phyloP scores from a whole-genome alignment of 2,329 filamentous ascomycete genomes.

The Colletotrichum eleusines region DNA sequence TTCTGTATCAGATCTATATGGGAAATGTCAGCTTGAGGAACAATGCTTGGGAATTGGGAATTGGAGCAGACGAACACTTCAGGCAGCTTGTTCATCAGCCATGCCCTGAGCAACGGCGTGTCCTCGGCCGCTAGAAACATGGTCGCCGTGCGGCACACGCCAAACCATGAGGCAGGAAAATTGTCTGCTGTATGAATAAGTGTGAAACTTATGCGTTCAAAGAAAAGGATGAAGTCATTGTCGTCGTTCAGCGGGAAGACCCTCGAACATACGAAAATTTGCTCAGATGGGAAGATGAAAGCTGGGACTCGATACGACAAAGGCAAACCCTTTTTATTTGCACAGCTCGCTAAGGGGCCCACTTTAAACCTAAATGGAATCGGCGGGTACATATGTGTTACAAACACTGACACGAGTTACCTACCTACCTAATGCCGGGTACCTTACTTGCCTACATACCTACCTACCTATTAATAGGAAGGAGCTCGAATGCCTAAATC shows the following conservation, averaged over 20 bases:
- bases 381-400: slow-evolving; percentile 4
- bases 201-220: slow-evolving; percentile 28
- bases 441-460: neutral
- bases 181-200: slow-evolving; percentile 32
- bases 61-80: slow-evolving; percentile 37
- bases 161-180: neutral
- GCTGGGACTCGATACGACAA: slow-evolving; percentile 3
- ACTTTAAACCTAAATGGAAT: slow-evolving; percentile 39
- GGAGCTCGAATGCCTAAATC: neutral
- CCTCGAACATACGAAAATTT: slow-evolving; percentile 34
- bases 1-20: slow-evolving; percentile 79
- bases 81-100: slow-evolving; percentile 72
- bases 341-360: slow-evolving; percentile 35
- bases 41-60: neutral
- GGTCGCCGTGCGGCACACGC: slow-evolving; percentile 42
- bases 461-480: neutral
- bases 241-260: slow-evolving; percentile 28
- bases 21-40: slow-evolving; percentile 14
- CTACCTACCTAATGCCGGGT: neutral
- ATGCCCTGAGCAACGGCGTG: slow-evolving; percentile 75
- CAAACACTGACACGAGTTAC: neutral
- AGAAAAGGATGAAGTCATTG: slow-evolving; percentile 29
- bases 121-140: slow-evolving; percentile 76
- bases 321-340: slow-evolving; percentile 38
- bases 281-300: neutral